Base-by-base conservation (phyloP, 768 basidiomycete genomes). In the Calocera viscosa region DNA sequence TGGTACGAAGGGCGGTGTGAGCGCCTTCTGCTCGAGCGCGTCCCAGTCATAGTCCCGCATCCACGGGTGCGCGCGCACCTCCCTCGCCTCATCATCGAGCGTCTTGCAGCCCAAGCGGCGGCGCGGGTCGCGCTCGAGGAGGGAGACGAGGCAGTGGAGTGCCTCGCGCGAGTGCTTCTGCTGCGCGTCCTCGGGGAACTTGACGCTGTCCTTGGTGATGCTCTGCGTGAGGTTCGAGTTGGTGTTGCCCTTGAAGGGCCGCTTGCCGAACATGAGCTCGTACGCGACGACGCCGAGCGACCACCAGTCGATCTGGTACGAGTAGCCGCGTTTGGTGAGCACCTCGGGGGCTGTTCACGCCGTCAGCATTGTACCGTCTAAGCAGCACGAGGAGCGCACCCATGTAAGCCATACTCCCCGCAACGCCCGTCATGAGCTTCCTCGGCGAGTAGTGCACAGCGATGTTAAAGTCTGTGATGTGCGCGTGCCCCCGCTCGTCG, bases 381-480 rank as follows among this genome's bases (percentile, higher is more conserved):
- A 24, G 64, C 30, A 64, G 10, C 10, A 28, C 11, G 2, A 22
- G 64, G 24, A 75, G n/a, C 82, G 66, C 73, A 87, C 85, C 94
- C 96, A 99, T 99, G 78, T 99, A 99, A 0, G 96, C 95, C 92
- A 99, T 94, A 73, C 91, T 94, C 2, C 96, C 96, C 7, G 96
- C 95, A 17, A 99, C 90, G 68, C 91, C 92, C 0, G 91, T 93
- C 76, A 98, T 88, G 68, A 89, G 73, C 38, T 94, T 84, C 65
- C 88, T 82, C 68, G 91, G 90, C 12, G 94, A 95, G 75, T 93
- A 97, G 76, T 98, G 95, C 8, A 98, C 95, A 26, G 95, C 96
- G 70, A 99, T 94, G 73, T 99, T 99, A 80, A 99, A 96, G 78
- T 99, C 96, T 10, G 96, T 98, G 72, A 99, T 80, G 74, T 98